These are phyloP conservation scores for Euphorbia schlechtendalii DNA, from an alignment of 441 rosid genomes.

Conservation along the genomic window DNA sequence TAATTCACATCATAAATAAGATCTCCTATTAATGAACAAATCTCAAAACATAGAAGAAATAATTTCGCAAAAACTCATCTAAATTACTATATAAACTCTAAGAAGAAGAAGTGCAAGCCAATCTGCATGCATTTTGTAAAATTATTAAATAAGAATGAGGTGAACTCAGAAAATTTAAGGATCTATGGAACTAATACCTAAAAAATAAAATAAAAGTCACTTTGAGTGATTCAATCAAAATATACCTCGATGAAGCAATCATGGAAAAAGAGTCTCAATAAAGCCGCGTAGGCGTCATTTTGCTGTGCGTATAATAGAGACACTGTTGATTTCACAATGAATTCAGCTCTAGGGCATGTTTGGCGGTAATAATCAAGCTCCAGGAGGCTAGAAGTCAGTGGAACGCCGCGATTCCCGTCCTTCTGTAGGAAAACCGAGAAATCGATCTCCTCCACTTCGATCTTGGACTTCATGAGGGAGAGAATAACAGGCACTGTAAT, in stretches of 20 bases:
- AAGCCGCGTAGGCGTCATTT: constrained; percentile 21
- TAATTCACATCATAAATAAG: neutral
- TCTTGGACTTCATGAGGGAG: neutral
- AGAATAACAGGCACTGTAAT: constrained; percentile 1
- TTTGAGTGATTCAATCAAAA: neutral
- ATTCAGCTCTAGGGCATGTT: constrained; percentile 33
- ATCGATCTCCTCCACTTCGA: neutral
- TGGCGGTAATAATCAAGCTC: constrained; percentile 35
- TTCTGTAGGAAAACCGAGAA: constrained; percentile 16
- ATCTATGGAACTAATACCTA: neutral
- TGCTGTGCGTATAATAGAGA: constrained; percentile 17
- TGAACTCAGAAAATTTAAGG: neutral
- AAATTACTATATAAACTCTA: neutral
- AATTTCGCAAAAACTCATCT: neutral
- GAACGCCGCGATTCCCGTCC: neutral
- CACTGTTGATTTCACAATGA: constrained; percentile 24
- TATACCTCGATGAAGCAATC: constrained; percentile 41
- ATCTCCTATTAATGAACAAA: neutral
- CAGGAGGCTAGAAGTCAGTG: constrained; percentile 5
- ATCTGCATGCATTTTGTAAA: neutral
- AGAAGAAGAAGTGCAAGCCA: neutral
- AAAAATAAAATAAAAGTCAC: neutral
- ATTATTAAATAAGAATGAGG: neutral
- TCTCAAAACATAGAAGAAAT: neutral
- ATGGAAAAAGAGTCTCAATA: constrained; percentile 38